These are phyloP conservation scores for Neoboletus subvelutipes DNA, from an alignment of 768 basidiomycete genomes.

Conservation along the genomic window DNA sequence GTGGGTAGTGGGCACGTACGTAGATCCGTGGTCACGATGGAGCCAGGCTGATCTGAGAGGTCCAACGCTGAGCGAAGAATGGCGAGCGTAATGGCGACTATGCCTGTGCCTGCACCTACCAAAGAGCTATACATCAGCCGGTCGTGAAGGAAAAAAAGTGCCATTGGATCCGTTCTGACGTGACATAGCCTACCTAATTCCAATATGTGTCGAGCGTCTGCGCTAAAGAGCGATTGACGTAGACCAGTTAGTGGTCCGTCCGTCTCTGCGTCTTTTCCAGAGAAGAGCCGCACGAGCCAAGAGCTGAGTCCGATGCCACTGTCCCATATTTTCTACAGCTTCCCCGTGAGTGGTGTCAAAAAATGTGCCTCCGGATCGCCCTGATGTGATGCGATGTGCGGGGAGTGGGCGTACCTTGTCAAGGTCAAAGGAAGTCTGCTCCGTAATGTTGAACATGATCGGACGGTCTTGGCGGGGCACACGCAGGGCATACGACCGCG, in stretches of 20 bases:
- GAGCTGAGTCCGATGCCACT: slow-evolving; percentile 85
- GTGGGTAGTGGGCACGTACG: slow-evolving; percentile 42
- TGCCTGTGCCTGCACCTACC: slow-evolving; percentile 81
- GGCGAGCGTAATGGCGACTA: slow-evolving; percentile 69
- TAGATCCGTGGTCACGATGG: slow-evolving; percentile 70
- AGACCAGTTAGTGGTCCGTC: slow-evolving; percentile 18
- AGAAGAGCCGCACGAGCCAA: slow-evolving; percentile 56
- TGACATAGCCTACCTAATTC: slow-evolving; percentile 59
- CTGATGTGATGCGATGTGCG: no score
- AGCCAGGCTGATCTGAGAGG: slow-evolving; percentile 19
- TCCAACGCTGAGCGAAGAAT: slow-evolving; percentile 46
- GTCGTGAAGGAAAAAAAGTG: neutral
- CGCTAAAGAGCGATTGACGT: slow-evolving; percentile 41
- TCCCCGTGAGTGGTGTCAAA: slow-evolving; percentile 13
- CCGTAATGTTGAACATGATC: slow-evolving; percentile 51
- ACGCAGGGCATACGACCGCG: slow-evolving; percentile 25
- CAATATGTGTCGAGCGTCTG: slow-evolving; percentile 45
- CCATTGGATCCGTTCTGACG: neutral
- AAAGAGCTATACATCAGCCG: neutral
- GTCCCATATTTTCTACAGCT: slow-evolving; percentile 90
- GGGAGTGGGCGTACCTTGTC: slow-evolving; percentile 68
- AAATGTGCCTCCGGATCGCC: neutral
- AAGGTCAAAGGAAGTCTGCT: slow-evolving; percentile 87
- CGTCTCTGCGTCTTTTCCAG: neutral
- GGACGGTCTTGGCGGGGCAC: neutral